Evolutionary conservation across 1,284 basidiomycete species (phyloP), one percentile per base, ranked within the genome.

Genomic region (Mrakiaceae sp.): DNA sequence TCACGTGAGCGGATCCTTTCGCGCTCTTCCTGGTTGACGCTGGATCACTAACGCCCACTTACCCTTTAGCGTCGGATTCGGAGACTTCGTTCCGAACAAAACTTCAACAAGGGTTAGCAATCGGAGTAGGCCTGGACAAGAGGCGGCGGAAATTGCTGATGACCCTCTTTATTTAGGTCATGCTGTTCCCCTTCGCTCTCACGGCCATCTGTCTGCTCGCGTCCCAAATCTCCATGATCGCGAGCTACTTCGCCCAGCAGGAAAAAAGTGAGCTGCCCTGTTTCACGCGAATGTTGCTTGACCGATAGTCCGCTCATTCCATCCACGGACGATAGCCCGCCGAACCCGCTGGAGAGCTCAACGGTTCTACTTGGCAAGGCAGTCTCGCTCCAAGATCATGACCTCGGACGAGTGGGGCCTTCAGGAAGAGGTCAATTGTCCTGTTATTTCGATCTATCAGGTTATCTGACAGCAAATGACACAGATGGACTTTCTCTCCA

Each of bases 171-270:
- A 27, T 1, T 27, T 27, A 27, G 60, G 64, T 71, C 47, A 60
- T 71, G 9, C 62, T 70, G 27, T 71, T 71, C 63, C 70, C 69
- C 12, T 71, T 70, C 57, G 61, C 65, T 4, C 42, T 71, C 16
- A 51, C 68, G 12, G 62, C 66, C 40, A 70, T 72, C 44, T 64
- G 67, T 11, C 56, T 66, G 4, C 64, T 66, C 42, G 64, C 64
- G 16, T 62, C 58, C 40, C 65, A 77, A 58, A 74, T 79, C 48
- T 72, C 74, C 3, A 69, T 76, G 60, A 77, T 79, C 63, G 69
- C 78, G 51, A 67, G 64, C 10, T 78, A 74, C 64, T 71, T 77
- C 63, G 67, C 68, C n/a, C 56, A 66, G 76, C 49, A 74, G 72
- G 27, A 27, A 2, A 27, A 27, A 27, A 27, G 47, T 66, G 75